A percentile compares a stretch with the other conserved stretches of the same genome.
Conservation (phyloP, 139 green algal genomes). For the Bryopsis sp. region DNA sequence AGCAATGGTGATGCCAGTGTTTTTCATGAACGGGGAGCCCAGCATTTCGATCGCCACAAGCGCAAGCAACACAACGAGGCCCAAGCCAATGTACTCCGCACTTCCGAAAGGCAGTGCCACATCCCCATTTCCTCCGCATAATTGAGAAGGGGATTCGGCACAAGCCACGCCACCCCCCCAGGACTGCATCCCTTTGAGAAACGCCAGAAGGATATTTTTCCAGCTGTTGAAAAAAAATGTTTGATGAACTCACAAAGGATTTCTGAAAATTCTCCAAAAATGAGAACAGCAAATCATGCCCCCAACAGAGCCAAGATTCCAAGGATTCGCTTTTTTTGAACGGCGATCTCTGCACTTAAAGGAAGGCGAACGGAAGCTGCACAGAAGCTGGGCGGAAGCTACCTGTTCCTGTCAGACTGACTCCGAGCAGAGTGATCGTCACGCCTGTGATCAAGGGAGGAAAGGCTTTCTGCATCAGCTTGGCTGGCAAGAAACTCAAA, state of each 20-base stretch:
- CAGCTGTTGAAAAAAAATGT: no score
- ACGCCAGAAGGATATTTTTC: background rate
- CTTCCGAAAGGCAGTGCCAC: background rate
- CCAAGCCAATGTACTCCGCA: slow-evolving; percentile 6
- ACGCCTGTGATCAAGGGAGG: background rate
- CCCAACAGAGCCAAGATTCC: no score
- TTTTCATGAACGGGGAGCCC: background rate
- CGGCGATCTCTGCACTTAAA: no score
- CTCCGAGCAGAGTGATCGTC: background rate
- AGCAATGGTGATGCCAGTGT: background rate
- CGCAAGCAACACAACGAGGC: background rate
- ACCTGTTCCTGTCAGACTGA: background rate
- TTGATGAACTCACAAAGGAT: no score
- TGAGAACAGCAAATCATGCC: no score
- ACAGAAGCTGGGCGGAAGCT: background rate
- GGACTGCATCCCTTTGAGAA: background rate
- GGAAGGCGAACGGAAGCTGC: no score
- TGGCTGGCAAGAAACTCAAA: background rate
- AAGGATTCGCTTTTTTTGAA: no score
- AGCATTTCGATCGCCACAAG: background rate
- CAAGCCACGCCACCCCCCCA: slow-evolving; percentile 3
- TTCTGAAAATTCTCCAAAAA: no score
- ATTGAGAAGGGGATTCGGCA: background rate
- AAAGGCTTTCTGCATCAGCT: background rate
- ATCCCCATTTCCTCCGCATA: background rate